Percentiles rank a stretch among this genome's conserved stretches.
Evolutionary conservation across 1,284 basidiomycete genomes (phyloP).

Genomic region (Ganoderma lucidum): DNA sequence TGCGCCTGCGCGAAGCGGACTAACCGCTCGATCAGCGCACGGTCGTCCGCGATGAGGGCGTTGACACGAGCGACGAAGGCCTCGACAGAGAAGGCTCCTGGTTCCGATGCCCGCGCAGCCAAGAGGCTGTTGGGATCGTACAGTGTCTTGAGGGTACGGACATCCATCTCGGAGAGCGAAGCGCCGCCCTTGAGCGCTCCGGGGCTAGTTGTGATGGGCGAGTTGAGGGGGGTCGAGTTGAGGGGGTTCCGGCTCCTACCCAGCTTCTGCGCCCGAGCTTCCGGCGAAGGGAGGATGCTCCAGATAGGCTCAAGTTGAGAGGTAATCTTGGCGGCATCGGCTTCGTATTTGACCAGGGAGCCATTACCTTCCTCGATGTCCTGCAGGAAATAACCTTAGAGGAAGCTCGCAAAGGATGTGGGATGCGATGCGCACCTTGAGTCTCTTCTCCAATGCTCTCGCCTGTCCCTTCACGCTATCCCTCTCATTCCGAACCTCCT

Average conservation of each 20-base stretch:
- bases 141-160: slow-evolving; percentile 77
- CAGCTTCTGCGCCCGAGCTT: slow-evolving; percentile 75
- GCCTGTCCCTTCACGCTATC: slow-evolving; percentile 61
- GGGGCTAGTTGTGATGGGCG: slow-evolving; percentile 48
- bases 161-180: slow-evolving; percentile 82
- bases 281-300: slow-evolving; percentile 80
- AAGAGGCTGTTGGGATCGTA: slow-evolving; percentile 58
- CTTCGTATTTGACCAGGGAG: slow-evolving; percentile 50
- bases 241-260: slow-evolving; percentile 48
- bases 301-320: slow-evolving; percentile 78
- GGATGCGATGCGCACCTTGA: slow-evolving; percentile 48
- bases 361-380: slow-evolving; percentile 36
- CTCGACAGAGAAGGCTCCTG: slow-evolving; percentile 66
- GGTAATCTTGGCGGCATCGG: slow-evolving; percentile 66
- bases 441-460: slow-evolving; percentile 50
- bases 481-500: slow-evolving; percentile 60
- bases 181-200: slow-evolving; percentile 35
- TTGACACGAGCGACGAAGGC: slow-evolving; percentile 80
- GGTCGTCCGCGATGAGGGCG: slow-evolving; percentile 82
- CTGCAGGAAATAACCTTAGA: not conserved
- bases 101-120: slow-evolving; percentile 39
- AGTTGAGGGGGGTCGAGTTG: slow-evolving; percentile 41
- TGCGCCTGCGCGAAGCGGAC: slow-evolving; percentile 87
- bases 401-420: not conserved
- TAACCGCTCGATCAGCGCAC: slow-evolving; percentile 82